phyloP scores from a whole-genome alignment of 371 early-diverging fungal species.

The Dentiscutata heterogama region DNA sequence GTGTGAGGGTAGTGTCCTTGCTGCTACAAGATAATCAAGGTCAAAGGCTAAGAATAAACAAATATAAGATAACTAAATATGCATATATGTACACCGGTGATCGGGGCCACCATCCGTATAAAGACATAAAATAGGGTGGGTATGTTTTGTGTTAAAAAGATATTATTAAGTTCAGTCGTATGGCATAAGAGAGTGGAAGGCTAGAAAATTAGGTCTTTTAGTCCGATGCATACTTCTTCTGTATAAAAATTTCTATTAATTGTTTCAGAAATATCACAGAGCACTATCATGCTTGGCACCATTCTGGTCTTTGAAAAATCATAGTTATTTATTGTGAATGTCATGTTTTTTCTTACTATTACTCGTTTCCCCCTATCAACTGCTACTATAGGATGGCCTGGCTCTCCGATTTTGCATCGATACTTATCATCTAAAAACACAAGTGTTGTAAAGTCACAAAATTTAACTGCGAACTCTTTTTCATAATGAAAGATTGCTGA shows the following conservation, averaged over 20 bases:
- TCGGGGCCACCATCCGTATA: constrained; percentile 17
- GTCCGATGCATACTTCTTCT: too few relatives aligned
- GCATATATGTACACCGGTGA: neutral
- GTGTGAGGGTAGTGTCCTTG: neutral
- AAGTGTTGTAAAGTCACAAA: neutral
- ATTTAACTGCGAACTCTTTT: neutral
- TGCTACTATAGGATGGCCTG: too few relatives aligned
- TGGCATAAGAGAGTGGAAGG: neutral
- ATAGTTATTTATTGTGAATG: neutral
- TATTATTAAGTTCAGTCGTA: neutral
- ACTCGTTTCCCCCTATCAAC: neutral
- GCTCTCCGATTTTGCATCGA: neutral
- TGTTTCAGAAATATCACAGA: too few relatives aligned
- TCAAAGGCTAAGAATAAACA: neutral
- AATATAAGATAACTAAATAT: neutral
- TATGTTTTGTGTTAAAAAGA: neutral
- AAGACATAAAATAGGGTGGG: neutral
- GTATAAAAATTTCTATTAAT: too few relatives aligned
- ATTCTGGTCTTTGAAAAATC: too few relatives aligned
- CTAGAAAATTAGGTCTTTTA: neutral
- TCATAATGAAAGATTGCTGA: neutral
- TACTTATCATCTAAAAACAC: neutral
- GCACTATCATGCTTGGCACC: too few relatives aligned
- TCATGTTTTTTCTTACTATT: neutral
- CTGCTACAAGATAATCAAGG: neutral